Percentiles rank a stretch among this genome's conserved stretches.
Conservation (phyloP, 2,329 filamentous ascomycete genomes). For the Ilyonectria mors-panacis region DNA sequence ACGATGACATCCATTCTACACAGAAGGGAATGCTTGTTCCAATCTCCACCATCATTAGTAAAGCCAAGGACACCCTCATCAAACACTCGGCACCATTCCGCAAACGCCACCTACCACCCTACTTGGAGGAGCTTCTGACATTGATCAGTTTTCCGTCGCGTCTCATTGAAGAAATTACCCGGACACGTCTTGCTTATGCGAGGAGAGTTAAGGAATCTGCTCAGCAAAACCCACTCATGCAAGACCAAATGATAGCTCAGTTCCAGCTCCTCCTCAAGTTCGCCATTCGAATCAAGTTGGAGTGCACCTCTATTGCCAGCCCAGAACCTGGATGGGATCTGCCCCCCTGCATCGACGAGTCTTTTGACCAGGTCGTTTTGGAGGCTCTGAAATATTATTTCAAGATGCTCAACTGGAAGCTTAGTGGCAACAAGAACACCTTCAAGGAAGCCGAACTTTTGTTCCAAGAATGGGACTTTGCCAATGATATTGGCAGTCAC, state of each 20-base stretch:
- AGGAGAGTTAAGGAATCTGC: conserved; percentile 96
- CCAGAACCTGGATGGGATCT: conserved; percentile 95
- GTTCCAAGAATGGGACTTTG: conserved; percentile 98
- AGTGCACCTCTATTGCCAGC: conserved; percentile 86
- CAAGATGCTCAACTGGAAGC: conserved; percentile 98
- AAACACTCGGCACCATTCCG: conserved; percentile 87
- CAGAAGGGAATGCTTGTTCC: conserved; percentile 85
- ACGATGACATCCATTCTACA: conserved; percentile 68
- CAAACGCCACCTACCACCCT: conserved; percentile 91
- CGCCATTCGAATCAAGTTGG: conserved; percentile 92
- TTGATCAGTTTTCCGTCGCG: conserved; percentile 98
- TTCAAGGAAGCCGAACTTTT: conserved; percentile 99
- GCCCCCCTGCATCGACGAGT: conserved; percentile 95
- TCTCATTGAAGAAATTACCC: conserved; percentile 96
- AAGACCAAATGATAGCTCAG: conserved; percentile 97
- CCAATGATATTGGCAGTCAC: conserved; percentile 91
- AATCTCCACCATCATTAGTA: conserved; percentile 88
- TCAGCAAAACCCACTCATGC: conserved; percentile 92
- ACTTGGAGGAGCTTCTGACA: conserved; percentile 95
- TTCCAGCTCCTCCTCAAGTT: conserved; percentile 95
- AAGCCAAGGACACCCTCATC: conserved; percentile 93
- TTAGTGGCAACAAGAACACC: conserved; percentile 97
- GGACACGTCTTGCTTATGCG: conserved; percentile 90
- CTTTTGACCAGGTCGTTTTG: conserved; percentile 91
- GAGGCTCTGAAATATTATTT: conserved; percentile 98